These are phyloP conservation scores for Trametes meyenii DNA, from an alignment of 768 basidiomycete species.

Conservation along the genomic window DNA sequence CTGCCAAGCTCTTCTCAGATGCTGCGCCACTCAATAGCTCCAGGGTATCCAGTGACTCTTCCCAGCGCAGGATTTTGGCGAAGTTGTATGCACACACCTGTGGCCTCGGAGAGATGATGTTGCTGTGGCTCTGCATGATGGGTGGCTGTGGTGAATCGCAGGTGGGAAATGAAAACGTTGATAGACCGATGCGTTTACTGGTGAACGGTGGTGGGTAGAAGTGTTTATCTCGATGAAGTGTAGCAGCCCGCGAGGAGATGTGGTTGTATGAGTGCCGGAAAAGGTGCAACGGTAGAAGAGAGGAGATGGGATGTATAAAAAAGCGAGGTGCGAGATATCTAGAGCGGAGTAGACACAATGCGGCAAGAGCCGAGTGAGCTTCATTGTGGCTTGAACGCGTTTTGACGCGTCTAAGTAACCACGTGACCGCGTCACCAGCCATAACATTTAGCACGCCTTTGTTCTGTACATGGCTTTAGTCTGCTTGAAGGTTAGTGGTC, in stretches of 20 bases:
- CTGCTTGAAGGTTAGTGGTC: too few relatives aligned
- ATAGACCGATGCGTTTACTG: background rate
- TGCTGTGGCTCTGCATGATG: background rate
- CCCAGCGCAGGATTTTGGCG: constrained; percentile 3
- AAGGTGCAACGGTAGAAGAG: too few relatives aligned
- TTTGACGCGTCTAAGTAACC: background rate
- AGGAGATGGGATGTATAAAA: too few relatives aligned
- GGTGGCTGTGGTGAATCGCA: background rate
- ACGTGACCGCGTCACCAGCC: background rate
- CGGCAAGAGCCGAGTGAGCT: background rate
- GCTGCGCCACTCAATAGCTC: background rate
- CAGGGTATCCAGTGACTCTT: background rate
- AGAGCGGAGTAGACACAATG: background rate
- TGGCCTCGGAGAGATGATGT: constrained; percentile 1
- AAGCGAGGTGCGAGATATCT: background rate
- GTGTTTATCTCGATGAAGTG: too few relatives aligned
- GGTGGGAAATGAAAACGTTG: background rate
- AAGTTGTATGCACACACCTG: background rate
- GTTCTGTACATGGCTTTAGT: background rate
- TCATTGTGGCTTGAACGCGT: background rate
- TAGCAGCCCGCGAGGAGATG: too few relatives aligned
- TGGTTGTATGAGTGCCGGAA: too few relatives aligned
- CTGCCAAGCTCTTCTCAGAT: background rate
- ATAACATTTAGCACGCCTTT: background rate
- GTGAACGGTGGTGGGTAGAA: too few relatives aligned